These are phyloP conservation scores for Paramyrothecium sp. DNA, from an alignment of 2,329 filamentous ascomycete genomes.

Conservation along the genomic window DNA sequence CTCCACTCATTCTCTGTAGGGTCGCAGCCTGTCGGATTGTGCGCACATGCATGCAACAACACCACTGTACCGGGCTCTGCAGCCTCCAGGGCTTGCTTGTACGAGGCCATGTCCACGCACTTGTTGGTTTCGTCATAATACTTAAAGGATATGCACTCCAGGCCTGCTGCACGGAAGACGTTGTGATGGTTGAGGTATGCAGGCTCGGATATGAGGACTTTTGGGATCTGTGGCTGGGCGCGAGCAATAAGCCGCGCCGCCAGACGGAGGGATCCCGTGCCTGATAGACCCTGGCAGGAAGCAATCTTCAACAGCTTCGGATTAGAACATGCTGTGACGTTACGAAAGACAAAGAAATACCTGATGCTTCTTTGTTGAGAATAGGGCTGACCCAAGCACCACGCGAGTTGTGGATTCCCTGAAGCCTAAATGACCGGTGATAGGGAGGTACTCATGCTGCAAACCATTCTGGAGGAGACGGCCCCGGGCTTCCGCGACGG, in stretches of 20 bases:
- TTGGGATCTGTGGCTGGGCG: slow-evolving; percentile 18
- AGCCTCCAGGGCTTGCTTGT: slow-evolving; percentile 21
- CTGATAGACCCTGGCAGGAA: slow-evolving; percentile 35
- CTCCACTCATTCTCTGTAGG: slow-evolving; percentile 22
- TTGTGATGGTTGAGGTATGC: slow-evolving; percentile 41
- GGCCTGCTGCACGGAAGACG: slow-evolving; percentile 30
- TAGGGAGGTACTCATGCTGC: slow-evolving; percentile 36
- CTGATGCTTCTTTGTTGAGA: slow-evolving; percentile 21
- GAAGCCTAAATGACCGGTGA: slow-evolving; percentile 29
- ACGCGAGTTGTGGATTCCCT: slow-evolving; percentile 28
- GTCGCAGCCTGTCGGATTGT: slow-evolving; percentile 41
- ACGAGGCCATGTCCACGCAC: slow-evolving; percentile 28
- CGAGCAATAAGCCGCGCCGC: slow-evolving; percentile 28
- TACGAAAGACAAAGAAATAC: slow-evolving; percentile 15
- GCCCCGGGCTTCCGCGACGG: slow-evolving; percentile 24
- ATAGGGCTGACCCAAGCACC: slow-evolving; percentile 22
- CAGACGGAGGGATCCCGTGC: slow-evolving; percentile 37
- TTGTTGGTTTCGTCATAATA: slow-evolving; percentile 31
- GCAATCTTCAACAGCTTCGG: slow-evolving; percentile 20
- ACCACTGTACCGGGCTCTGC: slow-evolving; percentile 23
- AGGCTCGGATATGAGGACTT: slow-evolving; percentile 35
- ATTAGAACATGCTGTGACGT: background rate
- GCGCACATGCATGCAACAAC: slow-evolving; percentile 39
- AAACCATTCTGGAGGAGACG: slow-evolving; percentile 13
- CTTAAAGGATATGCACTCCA: slow-evolving; percentile 26